Evolutionary conservation across 2,329 filamentous ascomycete genomes (phyloP).

Genomic region (Aureobasidium melanogenum): DNA sequence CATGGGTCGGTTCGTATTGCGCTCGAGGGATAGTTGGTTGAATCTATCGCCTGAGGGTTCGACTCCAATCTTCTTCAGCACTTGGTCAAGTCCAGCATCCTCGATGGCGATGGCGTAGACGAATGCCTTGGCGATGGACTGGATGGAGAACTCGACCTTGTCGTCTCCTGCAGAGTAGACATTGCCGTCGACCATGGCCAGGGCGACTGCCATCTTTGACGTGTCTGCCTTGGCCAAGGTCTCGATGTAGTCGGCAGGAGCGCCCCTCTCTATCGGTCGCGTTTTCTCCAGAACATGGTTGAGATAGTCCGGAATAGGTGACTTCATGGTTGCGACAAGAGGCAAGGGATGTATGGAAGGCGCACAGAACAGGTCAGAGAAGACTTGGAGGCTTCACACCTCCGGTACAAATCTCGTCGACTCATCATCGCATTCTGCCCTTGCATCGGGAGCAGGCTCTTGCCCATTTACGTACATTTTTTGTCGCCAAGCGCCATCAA

Average conservation of each 20-base stretch:
- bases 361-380: background rate
- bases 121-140: conserved; percentile 35
- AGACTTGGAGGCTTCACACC: background rate
- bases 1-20: conserved; percentile 18
- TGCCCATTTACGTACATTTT: background rate
- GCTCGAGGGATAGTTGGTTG: conserved; percentile 22
- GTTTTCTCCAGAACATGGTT: conserved; percentile 17
- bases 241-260: conserved; percentile 31
- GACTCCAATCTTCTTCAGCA: conserved; percentile 33
- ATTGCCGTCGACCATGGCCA: conserved; percentile 34
- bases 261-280: conserved; percentile 20
- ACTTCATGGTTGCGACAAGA: conserved; percentile 15
- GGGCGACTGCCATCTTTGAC: conserved; percentile 30
- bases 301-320: conserved; percentile 20
- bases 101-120: conserved; percentile 35
- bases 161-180: conserved; percentile 34
- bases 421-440: background rate
- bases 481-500: background rate
- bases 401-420: background rate
- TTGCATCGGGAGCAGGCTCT: background rate
- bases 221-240: conserved; percentile 32
- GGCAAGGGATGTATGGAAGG: background rate
- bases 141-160: conserved; percentile 32
- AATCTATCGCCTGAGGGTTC: conserved; percentile 34
- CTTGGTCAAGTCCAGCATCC: conserved; percentile 27